Base-by-base conservation (phyloP, 176 grass and related monocot genomes). In the Eragrostis nindensis region DNA sequence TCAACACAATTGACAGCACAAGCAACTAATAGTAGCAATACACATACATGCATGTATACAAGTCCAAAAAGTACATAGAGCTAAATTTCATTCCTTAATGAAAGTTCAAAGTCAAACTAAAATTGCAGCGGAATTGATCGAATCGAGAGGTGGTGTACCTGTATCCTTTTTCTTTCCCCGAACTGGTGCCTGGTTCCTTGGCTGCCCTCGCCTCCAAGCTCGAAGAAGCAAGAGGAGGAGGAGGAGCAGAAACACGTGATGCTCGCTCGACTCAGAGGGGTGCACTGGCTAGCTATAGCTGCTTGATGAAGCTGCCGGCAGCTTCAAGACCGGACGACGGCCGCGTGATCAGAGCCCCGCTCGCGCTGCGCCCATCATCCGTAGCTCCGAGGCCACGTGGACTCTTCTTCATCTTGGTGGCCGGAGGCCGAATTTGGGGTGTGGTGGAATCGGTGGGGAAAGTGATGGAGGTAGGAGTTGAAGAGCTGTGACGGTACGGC, bases 101-200 rank as follows among this genome's bases (percentile, higher is more conserved):
- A 61, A 57, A 17, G 32, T 11, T 19, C 2, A 40, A 18, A 8
- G 39, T 7, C n/a, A n/a, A 44, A 59, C 13, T 26, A n/a, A 16
- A 46, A 57, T 46, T 46, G 9, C 45, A 18, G 6, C 50, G 16
- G 17, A 19, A 30, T 29, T 36, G 32, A 36, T 36, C 2, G 7
- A 55, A 32, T 44, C 17, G 67, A 44, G 52, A 11, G 13, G n/a
- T n/a, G n/a, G n/a, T n/a, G n/a, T 29, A 85, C 83, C 83, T 79
- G 67, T 32, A 36, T 25, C 26, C 3, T 25, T 60, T 25, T 6
- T 16, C 11, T n/a, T n/a, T n/a, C n/a, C n/a, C n/a, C 45, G 29
- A 45, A 54, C 19, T 53, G 56, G 22, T 27, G 30, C 11, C 19
- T 53, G 56, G 22, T 27, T 43, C 11, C 40, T 62, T 40, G 55